Evolutionary conservation across 2,329 filamentous ascomycete genomes (phyloP).

Genomic region (Pseudogymnoascus sp.): DNA sequence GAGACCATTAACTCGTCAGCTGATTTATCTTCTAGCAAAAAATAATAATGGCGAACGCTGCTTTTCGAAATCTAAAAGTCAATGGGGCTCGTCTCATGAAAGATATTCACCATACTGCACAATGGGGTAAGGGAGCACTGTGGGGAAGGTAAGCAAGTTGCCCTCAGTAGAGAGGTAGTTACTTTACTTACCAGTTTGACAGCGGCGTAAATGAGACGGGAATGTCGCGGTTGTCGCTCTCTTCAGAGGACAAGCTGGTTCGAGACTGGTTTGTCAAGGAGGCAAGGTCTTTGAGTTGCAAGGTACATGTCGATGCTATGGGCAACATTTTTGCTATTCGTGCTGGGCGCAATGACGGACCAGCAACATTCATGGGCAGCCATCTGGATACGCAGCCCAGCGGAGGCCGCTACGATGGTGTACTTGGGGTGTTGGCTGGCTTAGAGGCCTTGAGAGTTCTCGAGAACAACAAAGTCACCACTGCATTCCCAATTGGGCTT

Average conservation of each 20-base stretch:
- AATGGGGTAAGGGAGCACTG: slow-evolving; percentile 56
- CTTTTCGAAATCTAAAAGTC: slow-evolving; percentile 38
- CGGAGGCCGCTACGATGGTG: slow-evolving; percentile 67
- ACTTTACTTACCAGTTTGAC: slow-evolving; percentile 10
- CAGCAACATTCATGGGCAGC: slow-evolving; percentile 60
- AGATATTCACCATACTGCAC: slow-evolving; percentile 55
- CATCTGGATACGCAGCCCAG: slow-evolving; percentile 58
- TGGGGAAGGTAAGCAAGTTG: slow-evolving; percentile 56
- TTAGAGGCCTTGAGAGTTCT: slow-evolving; percentile 64
- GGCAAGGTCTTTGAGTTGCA: slow-evolving; percentile 54
- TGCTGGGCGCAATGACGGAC: slow-evolving; percentile 49
- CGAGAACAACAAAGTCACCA: slow-evolving; percentile 57
- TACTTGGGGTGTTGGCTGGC: slow-evolving; percentile 63
- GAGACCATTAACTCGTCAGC: not conserved
- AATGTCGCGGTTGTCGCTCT: slow-evolving; percentile 66
- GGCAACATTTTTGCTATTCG: slow-evolving; percentile 66
- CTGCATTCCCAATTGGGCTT: slow-evolving; percentile 53
- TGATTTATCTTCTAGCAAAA: not conserved
- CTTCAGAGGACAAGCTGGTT: slow-evolving; percentile 60
- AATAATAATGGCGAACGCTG: not conserved
- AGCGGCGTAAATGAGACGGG: slow-evolving; percentile 56
- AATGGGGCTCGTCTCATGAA: slow-evolving; percentile 51
- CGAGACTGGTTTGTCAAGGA: slow-evolving; percentile 68
- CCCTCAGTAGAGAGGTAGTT: not conserved
- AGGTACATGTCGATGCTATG: slow-evolving; percentile 62